Conservation (phyloP, 73 alveolate genomes). For the Breviolum minutum region DNA sequence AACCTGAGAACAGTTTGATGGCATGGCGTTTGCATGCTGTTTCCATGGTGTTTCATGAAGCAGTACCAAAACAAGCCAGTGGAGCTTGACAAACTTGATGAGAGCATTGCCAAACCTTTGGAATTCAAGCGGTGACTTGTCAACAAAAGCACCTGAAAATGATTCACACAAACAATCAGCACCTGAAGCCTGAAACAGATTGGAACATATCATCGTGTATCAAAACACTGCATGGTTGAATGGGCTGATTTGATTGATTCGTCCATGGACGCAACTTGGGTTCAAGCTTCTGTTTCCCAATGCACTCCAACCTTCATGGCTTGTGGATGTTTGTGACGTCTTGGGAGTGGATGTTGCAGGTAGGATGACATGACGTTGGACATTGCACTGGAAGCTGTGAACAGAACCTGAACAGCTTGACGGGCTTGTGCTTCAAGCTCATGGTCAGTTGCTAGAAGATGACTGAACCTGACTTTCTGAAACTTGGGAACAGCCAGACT, state of each 20-base stretch:
- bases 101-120: constrained; percentile 44
- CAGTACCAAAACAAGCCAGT: background rate
- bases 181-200: background rate
- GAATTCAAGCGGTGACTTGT: background rate
- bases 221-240: background rate
- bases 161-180: background rate
- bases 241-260: too few relatives aligned
- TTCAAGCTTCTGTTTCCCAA: constrained; percentile 67
- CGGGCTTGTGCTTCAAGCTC: constrained; percentile 66
- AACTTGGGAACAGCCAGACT: background rate
- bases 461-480: constrained; percentile 40
- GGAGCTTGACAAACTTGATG: constrained; percentile 69
- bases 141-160: background rate
- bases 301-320: constrained; percentile 86
- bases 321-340: too few relatives aligned
- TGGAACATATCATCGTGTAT: background rate
- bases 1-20: background rate
- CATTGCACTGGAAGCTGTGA: too few relatives aligned
- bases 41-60: background rate
- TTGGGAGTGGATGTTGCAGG: too few relatives aligned
- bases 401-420: constrained; percentile 41
- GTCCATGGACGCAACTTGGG: background rate
- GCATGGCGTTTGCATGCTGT: background rate
- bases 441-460: constrained; percentile 49
- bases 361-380: too few relatives aligned